Conservation (phyloP, 129 eudicot genomes). For the Tagetes erecta region DNA sequence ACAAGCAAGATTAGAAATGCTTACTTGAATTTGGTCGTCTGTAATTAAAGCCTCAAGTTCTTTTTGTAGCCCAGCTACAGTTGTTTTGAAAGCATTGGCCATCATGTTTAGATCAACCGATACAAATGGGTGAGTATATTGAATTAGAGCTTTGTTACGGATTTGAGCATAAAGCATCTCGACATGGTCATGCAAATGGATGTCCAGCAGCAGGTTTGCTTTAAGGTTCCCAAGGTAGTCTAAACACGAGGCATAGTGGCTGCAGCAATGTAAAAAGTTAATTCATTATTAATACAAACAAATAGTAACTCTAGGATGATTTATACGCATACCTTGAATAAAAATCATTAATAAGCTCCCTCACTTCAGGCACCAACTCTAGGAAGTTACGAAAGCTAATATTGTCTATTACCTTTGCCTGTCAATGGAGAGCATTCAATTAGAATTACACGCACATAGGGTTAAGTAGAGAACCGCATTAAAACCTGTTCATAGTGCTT, state of each 20-base stretch:
- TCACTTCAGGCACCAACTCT: constrained; percentile 93
- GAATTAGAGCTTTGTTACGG: constrained; percentile 93
- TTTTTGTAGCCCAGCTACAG: constrained; percentile 66
- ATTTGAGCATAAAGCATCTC: constrained; percentile 81
- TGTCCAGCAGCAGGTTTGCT: constrained; percentile 81
- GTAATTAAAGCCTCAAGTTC: constrained; percentile 90
- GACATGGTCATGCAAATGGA: constrained; percentile 94
- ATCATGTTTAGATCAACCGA: constrained; percentile 93
- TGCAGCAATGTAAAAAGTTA: constrained; percentile 31
- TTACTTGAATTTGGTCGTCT: constrained; percentile 87
- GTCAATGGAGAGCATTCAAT: constrained; percentile 31
- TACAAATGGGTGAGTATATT: constrained; percentile 86
- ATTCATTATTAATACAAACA: background rate
- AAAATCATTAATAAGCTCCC: constrained; percentile 95
- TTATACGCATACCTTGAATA: constrained; percentile 67
- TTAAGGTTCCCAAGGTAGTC: constrained; percentile 86
- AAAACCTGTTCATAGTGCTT: background rate
- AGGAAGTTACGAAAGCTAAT: constrained; percentile 83
- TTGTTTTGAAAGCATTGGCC: constrained; percentile 94
- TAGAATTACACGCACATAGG: background rate
- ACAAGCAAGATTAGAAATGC: background rate
- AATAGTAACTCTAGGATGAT: background rate
- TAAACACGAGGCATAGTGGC: constrained; percentile 93
- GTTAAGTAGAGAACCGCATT: background rate
- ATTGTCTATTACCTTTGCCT: constrained; percentile 95